Conservation (phyloP, 345 rosid species). For the Aethionema arabicum region DNA sequence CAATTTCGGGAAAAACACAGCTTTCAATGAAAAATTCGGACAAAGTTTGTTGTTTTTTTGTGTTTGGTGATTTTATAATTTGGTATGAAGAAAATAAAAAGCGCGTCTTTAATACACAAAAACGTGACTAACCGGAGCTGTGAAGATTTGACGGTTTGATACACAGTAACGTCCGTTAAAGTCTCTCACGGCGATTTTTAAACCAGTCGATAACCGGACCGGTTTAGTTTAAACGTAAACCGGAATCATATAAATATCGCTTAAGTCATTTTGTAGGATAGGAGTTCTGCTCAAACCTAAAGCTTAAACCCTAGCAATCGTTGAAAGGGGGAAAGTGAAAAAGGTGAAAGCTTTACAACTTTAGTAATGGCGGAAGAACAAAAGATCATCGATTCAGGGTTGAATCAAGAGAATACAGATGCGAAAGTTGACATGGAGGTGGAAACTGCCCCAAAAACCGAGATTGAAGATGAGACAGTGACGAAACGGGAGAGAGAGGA, state of each 20-base stretch:
- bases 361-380: slow-evolving; percentile 44
- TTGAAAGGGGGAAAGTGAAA: neutral
- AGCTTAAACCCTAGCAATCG: slow-evolving; percentile 35
- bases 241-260: slow-evolving; percentile 10
- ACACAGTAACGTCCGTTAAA: slow-evolving; percentile 35
- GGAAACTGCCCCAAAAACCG: slow-evolving; percentile 32
- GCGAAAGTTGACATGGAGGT: slow-evolving; percentile 43
- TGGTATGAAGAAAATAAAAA: slow-evolving; percentile 26
- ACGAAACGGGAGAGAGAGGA: slow-evolving; percentile 49
- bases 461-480: slow-evolving; percentile 21
- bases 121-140: slow-evolving; percentile 12
- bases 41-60: slow-evolving; percentile 26
- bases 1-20: slow-evolving; percentile 15
- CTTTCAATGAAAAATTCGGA: slow-evolving; percentile 23
- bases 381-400: slow-evolving; percentile 34
- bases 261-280: slow-evolving; percentile 5
- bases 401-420: slow-evolving; percentile 25
- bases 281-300: slow-evolving; percentile 18
- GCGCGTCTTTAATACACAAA: slow-evolving; percentile 23
- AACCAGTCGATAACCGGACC: slow-evolving; percentile 30
- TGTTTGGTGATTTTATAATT: slow-evolving; percentile 24
- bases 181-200: slow-evolving; percentile 7
- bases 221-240: too few relatives aligned
- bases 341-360: slow-evolving; percentile 33
- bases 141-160: slow-evolving; percentile 20